These are phyloP conservation scores for Lactarius sanguifluus DNA, from an alignment of 768 basidiomycete species.

Conservation along the genomic window DNA sequence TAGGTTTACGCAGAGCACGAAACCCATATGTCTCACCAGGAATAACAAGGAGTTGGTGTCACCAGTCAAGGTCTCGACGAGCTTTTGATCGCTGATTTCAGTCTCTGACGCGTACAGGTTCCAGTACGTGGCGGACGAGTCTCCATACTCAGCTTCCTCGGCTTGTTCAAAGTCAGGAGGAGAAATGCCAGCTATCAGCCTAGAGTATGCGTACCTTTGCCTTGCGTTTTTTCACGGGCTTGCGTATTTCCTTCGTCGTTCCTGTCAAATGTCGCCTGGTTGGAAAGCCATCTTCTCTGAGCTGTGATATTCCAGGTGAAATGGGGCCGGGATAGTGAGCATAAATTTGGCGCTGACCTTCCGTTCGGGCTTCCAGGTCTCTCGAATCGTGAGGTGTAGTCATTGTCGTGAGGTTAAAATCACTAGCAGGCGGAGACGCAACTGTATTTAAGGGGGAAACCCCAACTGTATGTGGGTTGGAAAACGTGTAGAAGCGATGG, in stretches of 20 bases:
- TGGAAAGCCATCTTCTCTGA: not conserved
- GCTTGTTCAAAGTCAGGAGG: not conserved
- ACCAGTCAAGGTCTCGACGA: slow-evolving; percentile 21
- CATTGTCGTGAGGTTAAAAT: not conserved
- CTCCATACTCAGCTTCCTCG: not conserved
- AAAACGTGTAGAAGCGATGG: not conserved
- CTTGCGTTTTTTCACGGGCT: not conserved
- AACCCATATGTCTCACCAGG: slow-evolving; percentile 16
- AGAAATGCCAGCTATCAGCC: not conserved
- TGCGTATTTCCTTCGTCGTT: not conserved
- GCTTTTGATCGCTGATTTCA: slow-evolving; percentile 14
- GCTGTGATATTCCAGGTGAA: not conserved
- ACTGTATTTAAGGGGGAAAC: not conserved
- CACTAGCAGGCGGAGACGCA: not conserved
- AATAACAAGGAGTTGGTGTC: slow-evolving; percentile 25
- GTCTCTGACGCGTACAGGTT: slow-evolving; percentile 23
- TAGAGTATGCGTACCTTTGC: not conserved
- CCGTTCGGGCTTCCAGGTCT: not conserved
- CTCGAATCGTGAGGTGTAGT: not conserved
- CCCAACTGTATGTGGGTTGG: not conserved
- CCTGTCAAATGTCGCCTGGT: no score
- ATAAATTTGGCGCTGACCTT: not conserved
- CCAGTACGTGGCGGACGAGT: slow-evolving; percentile 24
- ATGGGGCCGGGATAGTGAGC: not conserved
- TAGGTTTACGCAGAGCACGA: not conserved